These are phyloP conservation scores for Diaporthe sp. DNA, from an alignment of 2,329 filamentous ascomycete genomes.

Conservation along the genomic window DNA sequence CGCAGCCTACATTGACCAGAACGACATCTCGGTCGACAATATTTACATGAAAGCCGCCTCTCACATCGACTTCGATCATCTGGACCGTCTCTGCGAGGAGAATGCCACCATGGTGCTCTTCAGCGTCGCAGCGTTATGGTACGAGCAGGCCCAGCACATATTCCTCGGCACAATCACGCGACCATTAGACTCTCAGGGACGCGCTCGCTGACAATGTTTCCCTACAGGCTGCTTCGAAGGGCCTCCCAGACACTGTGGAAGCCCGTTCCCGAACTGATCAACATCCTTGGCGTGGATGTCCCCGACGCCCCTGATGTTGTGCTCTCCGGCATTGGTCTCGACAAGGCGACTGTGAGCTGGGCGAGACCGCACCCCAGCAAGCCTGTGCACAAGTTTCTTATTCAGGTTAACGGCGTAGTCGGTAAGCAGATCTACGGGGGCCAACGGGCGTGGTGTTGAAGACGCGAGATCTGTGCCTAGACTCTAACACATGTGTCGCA, in stretches of 20 bases:
- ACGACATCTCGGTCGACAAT: slow-evolving; percentile 51
- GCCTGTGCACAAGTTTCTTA: slow-evolving; percentile 86
- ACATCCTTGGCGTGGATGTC: slow-evolving; percentile 93
- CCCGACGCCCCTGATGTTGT: slow-evolving; percentile 91
- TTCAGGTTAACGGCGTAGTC: slow-evolving; percentile 93
- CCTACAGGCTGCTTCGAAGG: slow-evolving; percentile 81
- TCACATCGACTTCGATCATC: slow-evolving; percentile 59
- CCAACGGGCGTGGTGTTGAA: slow-evolving; percentile 41
- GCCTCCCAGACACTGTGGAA: slow-evolving; percentile 91
- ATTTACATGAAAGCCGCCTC: slow-evolving; percentile 52
- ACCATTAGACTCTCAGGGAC: neutral
- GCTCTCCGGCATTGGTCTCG: slow-evolving; percentile 87
- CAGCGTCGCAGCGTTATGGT: slow-evolving; percentile 67
- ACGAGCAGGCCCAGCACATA: slow-evolving; percentile 43
- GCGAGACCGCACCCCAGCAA: slow-evolving; percentile 75
- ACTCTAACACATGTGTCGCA: slow-evolving; percentile 33
- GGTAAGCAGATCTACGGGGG: slow-evolving; percentile 64
- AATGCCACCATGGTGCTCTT: slow-evolving; percentile 69
- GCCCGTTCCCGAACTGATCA: slow-evolving; percentile 90
- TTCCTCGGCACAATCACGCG: slow-evolving; percentile 22
- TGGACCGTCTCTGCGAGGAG: slow-evolving; percentile 61
- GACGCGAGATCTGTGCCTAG: slow-evolving; percentile 32
- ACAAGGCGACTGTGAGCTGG: slow-evolving; percentile 93
- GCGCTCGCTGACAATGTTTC: slow-evolving; percentile 35
- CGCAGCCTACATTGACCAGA: slow-evolving; percentile 56